Conservation (phyloP, 768 basidiomycete genomes). For the Suillus hirtellus region DNA sequence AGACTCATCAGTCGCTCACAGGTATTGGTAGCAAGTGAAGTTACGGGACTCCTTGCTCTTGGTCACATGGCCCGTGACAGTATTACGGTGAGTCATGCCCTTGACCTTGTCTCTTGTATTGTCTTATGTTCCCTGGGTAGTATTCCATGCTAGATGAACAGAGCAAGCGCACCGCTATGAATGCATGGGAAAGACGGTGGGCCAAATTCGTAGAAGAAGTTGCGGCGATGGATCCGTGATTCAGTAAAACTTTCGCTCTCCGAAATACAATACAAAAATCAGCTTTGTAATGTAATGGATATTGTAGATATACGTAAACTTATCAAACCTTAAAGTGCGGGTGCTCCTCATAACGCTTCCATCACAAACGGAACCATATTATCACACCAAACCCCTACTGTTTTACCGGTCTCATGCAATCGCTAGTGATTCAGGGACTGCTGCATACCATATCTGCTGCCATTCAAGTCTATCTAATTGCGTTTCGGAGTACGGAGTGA, state of each 20-base stretch:
- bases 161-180: slow-evolving; percentile 45
- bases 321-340: neutral
- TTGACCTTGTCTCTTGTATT: neutral
- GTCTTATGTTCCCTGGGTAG: slow-evolving; percentile 30
- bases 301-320: neutral
- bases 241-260: slow-evolving; percentile 9
- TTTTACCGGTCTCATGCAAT: neutral
- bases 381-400: neutral
- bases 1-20: slow-evolving; percentile 18
- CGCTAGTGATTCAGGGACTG: neutral
- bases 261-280: neutral
- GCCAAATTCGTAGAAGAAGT: slow-evolving; percentile 41
- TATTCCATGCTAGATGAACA: slow-evolving; percentile 48
- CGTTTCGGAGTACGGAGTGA: too few relatives aligned
- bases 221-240: slow-evolving; percentile 23
- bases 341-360: neutral
- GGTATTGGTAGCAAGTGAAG: slow-evolving; percentile 65
- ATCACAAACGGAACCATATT: neutral
- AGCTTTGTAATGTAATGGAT: neutral
- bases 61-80: slow-evolving; percentile 63
- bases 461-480: too few relatives aligned
- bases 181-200: slow-evolving; percentile 50
- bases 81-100: slow-evolving; percentile 43
- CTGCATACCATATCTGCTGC: too few relatives aligned
- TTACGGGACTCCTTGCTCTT: slow-evolving; percentile 60